Evolutionary conservation across 2,329 filamentous ascomycete genomes (phyloP).

Genomic region (Xylariaceae sp.): DNA sequence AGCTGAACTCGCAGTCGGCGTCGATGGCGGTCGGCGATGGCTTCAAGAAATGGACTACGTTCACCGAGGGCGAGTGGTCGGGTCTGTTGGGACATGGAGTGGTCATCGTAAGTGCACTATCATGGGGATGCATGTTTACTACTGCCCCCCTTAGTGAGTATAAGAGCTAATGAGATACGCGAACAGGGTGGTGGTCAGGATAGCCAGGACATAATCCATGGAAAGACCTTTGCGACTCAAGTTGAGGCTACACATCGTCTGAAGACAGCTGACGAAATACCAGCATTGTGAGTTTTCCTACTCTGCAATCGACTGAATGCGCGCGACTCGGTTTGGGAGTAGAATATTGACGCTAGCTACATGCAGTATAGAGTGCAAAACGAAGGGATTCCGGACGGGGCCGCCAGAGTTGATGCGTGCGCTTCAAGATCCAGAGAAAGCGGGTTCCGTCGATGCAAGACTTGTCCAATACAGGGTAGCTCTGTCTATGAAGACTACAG

Average conservation of each 20-base stretch:
- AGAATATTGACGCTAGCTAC: not conserved
- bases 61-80: slow-evolving; percentile 39
- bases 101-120: slow-evolving; percentile 33
- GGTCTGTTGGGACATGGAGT: slow-evolving; percentile 38
- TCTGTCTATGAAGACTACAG: slow-evolving; percentile 41
- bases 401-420: slow-evolving; percentile 33
- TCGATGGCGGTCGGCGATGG: slow-evolving; percentile 35
- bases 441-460: slow-evolving; percentile 31
- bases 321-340: not conserved
- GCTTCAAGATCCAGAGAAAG: slow-evolving; percentile 31
- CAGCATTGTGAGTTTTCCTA: slow-evolving; percentile 36
- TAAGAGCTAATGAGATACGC: not conserved
- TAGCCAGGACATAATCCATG: slow-evolving; percentile 34
- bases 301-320: too few species aligned
- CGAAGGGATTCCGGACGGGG: slow-evolving; percentile 35
- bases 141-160: not conserved
- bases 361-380: slow-evolving; percentile 41
- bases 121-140: too few species aligned
- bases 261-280: slow-evolving; percentile 36
- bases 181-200: slow-evolving; percentile 39
- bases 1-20: slow-evolving; percentile 37
- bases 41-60: slow-evolving; percentile 40
- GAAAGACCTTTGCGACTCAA: slow-evolving; percentile 34
- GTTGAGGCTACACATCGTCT: slow-evolving; percentile 39
- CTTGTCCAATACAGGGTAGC: slow-evolving; percentile 36